Evolutionary conservation across 768 basidiomycete species (phyloP), one percentile per base, ranked within the genome.

Genomic region (Mycena vitilis): DNA sequence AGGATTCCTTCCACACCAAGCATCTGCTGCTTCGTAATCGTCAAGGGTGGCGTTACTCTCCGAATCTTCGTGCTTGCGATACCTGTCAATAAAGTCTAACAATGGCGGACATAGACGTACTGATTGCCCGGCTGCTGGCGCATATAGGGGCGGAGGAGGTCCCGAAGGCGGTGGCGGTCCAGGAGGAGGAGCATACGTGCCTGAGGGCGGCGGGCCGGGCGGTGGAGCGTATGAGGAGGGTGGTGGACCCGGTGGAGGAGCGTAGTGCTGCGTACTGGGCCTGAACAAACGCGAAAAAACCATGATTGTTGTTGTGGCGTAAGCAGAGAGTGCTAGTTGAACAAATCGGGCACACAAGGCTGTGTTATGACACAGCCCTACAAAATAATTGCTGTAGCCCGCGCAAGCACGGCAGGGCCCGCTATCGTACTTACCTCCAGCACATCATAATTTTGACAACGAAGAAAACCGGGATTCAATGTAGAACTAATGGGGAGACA

Each of bases 61-160:
- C 4, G 65, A 66, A 0, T 8, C 18, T 54, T 63, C 65, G 53
- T 71, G 70, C 70, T 71, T 36, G n/a, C n/a, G 20, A 22, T 55
- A n/a, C 8, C 2, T 16, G 22, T 37, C 7, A 55, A 9, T 55
- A 25, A 25, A 12, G 49, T 5, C n/a, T 12, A 18, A 38, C 7
- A 25, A 9, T 52, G 51, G 51, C 25, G 22, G 7, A 25, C 9
- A 37, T 16, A 15, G 45, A 13, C 52, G 23, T 13, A 70, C 68
- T 30, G 68, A 64, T 13, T 60, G 44, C 10, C 68, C 68, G 11
- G 44, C 12, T 2, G 53, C 53, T 25, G 59, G 53, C 13, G 52
- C 13, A 30, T 65, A 70, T 5, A 8, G 30, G 38, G 68, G 68
- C 3, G 52, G 68, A 8, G 62, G 30, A 3, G 45, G 59, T 4